Evolutionary conservation across 305 asterid genomes (phyloP), one percentile per base, ranked within the genome.

Genomic region (Solanum hybrid): DNA sequence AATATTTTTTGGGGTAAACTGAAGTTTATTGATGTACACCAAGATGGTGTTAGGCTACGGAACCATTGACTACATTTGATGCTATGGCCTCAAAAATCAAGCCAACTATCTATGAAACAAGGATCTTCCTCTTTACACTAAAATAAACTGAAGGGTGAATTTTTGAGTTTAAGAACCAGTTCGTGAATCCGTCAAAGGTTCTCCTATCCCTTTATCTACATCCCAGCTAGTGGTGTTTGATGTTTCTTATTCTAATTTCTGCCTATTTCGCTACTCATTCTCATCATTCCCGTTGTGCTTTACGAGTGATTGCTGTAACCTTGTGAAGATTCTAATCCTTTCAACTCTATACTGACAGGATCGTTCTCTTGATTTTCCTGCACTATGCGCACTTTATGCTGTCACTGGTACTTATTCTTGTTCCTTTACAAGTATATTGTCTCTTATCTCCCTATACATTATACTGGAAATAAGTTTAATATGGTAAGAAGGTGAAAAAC

Each of bases 381-480:
- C 94, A 89, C 88, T 97, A 88, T 95, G 98, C 87, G 99, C 99
- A 35, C 93, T 97, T 32, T 97, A 97, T 92, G 98, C 99, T 93
- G 98, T 95, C 91, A 97, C 99, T 78, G 99, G 99, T 96, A 96
- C 89, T 69, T 90, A 79, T 78, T 88, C 38, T 86, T 85, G 86
- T 85, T 27, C 88, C 87, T 45, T n/a, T 89, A 42, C 87, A 82
- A 82, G 72, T 3, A 82, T 15, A 42, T 85, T 32, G 34, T 88
- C 88, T 76, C 85, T 36, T 73, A 22, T 60, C 86, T 89, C 88
- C 76, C 80, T 84, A 29, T 84, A 84, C 27, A 17, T 84, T 84
- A 19, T 82, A 29, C 42, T 84, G 75, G 31, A 29, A 84, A 51
- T 51, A 51, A 29, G 15, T 84, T 31, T 84, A 84, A 17, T 51